These are phyloP conservation scores for Dryas octopetala DNA, from an alignment of 306 rosid genomes.

Conservation along the genomic window DNA sequence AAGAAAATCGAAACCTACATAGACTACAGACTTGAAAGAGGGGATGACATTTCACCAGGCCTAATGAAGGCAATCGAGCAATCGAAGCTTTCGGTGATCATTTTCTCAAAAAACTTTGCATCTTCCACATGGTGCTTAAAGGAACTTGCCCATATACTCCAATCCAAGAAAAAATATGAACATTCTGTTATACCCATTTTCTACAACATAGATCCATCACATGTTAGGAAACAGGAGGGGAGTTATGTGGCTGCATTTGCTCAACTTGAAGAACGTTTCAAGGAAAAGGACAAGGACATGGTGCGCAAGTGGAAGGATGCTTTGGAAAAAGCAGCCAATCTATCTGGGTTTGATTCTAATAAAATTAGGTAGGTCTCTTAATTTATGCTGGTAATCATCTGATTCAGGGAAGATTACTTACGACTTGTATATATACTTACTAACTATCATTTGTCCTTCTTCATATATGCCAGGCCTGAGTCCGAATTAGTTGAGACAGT, in stretches of 20 bases:
- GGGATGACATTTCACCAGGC: neutral
- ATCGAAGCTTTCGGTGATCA: neutral
- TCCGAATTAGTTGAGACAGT: neutral
- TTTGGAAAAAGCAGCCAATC: neutral
- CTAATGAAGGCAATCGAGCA: neutral
- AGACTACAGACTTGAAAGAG: neutral
- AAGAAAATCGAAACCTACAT: neutral
- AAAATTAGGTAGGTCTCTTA: neutral
- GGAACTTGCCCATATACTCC: neutral
- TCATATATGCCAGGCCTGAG: neutral
- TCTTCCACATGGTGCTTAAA: neutral
- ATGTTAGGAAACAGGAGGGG: neutral
- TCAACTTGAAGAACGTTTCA: neutral
- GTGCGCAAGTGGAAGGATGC: neutral
- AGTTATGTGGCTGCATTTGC: neutral
- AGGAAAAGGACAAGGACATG: neutral
- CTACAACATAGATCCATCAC: neutral
- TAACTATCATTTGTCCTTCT: neutral
- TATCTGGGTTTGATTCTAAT: neutral
- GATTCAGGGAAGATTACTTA: too few species aligned
- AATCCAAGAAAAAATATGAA: neutral
- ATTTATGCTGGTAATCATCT: too few species aligned
- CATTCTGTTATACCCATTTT: neutral
- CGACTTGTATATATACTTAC: too few species aligned
- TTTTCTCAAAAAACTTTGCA: neutral